Percentiles rank a stretch among this genome's conserved stretches.
These are phyloP conservation scores for Pseudogymnoascus sp. DNA, from an alignment of 2,329 filamentous ascomycete species.

Conservation along the genomic window DNA sequence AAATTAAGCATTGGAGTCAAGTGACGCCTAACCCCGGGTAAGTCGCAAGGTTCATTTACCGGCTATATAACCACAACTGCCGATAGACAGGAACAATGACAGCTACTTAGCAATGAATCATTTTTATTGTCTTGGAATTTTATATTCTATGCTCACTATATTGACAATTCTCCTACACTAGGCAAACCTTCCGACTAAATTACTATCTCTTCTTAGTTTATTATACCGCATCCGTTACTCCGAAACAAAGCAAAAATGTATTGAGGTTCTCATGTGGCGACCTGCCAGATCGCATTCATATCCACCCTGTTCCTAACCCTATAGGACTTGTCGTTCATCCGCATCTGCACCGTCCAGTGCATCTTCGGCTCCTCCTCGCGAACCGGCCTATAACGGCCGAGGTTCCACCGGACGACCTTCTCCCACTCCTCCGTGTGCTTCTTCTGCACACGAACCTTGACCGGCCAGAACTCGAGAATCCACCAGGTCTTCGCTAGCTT, in stretches of 20 bases:
- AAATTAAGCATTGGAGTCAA: neutral
- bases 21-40: neutral
- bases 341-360: conserved; percentile 36
- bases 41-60: neutral
- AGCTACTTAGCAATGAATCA: neutral
- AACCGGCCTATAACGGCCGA: conserved; percentile 31
- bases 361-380: conserved; percentile 31
- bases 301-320: conserved; percentile 26
- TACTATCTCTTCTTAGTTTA: neutral
- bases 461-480: conserved; percentile 36
- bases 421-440: conserved; percentile 29
- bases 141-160: neutral
- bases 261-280: conserved; percentile 10
- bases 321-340: conserved; percentile 30
- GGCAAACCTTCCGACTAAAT: neutral
- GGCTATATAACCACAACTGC: neutral
- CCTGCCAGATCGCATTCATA: conserved; percentile 28
- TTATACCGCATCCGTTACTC: neutral
- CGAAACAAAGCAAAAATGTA: neutral
- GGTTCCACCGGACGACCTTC: conserved; percentile 31
- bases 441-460: conserved; percentile 31
- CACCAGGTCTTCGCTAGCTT: conserved; percentile 33
- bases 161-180: neutral
- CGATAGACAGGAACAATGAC: neutral
- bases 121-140: neutral